A percentile compares a stretch with the other conserved stretches of the same genome.
Conservation (phyloP, 2,329 filamentous ascomycete genomes). For the Fusarium dimerum region DNA sequence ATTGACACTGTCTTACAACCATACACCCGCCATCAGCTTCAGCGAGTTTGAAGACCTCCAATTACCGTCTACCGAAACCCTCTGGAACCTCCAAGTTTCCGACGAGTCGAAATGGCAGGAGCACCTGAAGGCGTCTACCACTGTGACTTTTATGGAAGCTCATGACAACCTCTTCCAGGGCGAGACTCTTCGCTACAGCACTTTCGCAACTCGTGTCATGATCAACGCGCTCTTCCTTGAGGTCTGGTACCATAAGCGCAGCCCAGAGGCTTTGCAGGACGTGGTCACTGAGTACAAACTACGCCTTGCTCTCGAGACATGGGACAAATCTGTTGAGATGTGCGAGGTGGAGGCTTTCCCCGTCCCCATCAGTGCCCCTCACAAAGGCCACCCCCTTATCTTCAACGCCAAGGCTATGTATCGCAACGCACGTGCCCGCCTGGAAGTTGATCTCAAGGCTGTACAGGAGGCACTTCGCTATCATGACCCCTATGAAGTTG, state of each 20-base stretch:
- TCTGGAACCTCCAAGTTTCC: conserved; percentile 83
- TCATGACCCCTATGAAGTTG: conserved; percentile 96
- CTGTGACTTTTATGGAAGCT: conserved; percentile 87
- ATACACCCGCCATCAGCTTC: conserved; percentile 96
- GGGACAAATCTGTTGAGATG: conserved; percentile 93
- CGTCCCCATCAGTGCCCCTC: conserved; percentile 87
- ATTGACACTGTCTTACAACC: conserved; percentile 93
- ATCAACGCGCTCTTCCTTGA: conserved; percentile 98
- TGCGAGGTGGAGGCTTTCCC: conserved; percentile 89
- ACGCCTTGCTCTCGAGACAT: conserved; percentile 92
- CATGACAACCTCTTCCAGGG: conserved; percentile 96
- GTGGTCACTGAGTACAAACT: conserved; percentile 99
- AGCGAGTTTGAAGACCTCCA: conserved; percentile 95
- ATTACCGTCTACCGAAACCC: conserved; percentile 86
- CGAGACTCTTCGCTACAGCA: conserved; percentile 86
- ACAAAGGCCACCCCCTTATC: conserved; percentile 93
- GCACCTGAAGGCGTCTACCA: conserved; percentile 67
- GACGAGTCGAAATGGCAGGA: conserved; percentile 87
- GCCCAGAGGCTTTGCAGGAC: conserved; percentile 94
- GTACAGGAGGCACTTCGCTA: conserved; percentile 96
- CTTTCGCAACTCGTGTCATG: conserved; percentile 96
- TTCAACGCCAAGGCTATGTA: conserved; percentile 99
- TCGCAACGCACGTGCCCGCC: conserved; percentile 85
- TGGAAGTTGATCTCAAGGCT: conserved; percentile 93
- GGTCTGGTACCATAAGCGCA: conserved; percentile 98